A percentile compares a stretch with the other conserved stretches of the same genome.
These are phyloP conservation scores for Prunus mume DNA, from an alignment of 306 rosid species.

Conservation along the genomic window DNA sequence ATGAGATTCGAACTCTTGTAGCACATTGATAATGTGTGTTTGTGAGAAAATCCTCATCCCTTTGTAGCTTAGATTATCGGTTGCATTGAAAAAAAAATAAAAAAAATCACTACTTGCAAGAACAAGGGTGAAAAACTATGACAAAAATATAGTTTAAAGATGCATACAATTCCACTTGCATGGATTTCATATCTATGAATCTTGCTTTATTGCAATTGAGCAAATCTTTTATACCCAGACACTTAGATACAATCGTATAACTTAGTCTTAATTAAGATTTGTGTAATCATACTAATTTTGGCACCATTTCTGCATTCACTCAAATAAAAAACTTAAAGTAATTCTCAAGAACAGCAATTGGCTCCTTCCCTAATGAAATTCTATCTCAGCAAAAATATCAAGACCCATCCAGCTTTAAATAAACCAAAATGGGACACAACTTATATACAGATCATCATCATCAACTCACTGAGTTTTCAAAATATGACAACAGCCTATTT, in stretches of 20 bases:
- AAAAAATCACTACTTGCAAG: too few species aligned
- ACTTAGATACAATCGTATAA: slow-evolving; percentile 15
- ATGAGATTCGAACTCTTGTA: rapidly evolving
- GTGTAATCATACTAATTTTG: slow-evolving; percentile 15
- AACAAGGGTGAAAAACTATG: neutral
- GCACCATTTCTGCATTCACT: slow-evolving; percentile 12
- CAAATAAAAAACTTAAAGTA: slow-evolving; percentile 19
- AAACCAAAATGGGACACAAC: neutral
- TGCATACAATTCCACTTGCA: neutral
- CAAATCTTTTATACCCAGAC: slow-evolving; percentile 30
- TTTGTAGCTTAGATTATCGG: too few species aligned
- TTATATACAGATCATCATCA: neutral
- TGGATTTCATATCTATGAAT: slow-evolving; percentile 18
- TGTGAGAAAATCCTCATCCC: too few species aligned
- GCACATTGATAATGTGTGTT: too few species aligned
- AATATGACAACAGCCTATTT: neutral
- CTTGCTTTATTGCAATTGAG: neutral
- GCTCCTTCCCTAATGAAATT: slow-evolving; percentile 36
- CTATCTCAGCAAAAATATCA: slow-evolving; percentile 43
- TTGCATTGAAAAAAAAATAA: too few species aligned
- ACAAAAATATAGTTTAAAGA: neutral
- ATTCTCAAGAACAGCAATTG: slow-evolving; percentile 7
- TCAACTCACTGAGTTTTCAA: slow-evolving; percentile 9
- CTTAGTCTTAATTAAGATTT: slow-evolving; percentile 15
- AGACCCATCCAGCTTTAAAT: neutral